These are phyloP conservation scores for Kockiozyma suomiensis DNA, from an alignment of 805 yeast genomes.

Conservation along the genomic window DNA sequence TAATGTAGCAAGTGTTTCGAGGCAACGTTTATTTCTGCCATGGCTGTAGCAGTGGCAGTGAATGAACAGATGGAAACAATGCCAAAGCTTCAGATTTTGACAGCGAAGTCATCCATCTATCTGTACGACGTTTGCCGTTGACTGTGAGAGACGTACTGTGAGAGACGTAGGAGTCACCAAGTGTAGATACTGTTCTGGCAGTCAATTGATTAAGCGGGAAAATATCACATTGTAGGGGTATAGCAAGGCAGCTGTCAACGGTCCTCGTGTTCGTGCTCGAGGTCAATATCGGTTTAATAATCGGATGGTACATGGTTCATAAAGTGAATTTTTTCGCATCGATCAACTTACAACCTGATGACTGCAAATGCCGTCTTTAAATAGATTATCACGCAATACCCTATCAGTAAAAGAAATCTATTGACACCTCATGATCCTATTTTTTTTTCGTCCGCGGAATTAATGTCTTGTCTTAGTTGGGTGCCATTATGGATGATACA, in stretches of 20 bases:
- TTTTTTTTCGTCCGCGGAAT: conserved; percentile 55
- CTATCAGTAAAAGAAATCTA: conserved; percentile 62
- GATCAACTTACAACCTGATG: conserved; percentile 53
- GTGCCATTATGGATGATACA: too few relatives aligned
- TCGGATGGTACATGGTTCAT: conserved; percentile 58
- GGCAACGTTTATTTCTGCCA: conserved; percentile 34
- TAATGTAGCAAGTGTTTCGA: conserved; percentile 45
- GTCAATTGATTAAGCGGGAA: conserved; percentile 55
- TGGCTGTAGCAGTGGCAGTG: conserved; percentile 4
- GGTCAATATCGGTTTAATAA: conserved; percentile 53
- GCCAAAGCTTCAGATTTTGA: conserved; percentile 32
- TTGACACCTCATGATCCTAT: conserved; percentile 58
- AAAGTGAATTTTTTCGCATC: conserved; percentile 48
- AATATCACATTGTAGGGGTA: conserved; percentile 55
- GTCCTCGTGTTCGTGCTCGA: conserved; percentile 47
- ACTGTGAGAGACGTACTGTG: conserved; percentile 19
- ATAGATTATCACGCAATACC: conserved; percentile 64
- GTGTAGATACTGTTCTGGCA: conserved; percentile 48
- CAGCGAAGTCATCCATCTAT: too few relatives aligned
- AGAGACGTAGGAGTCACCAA: conserved; percentile 31
- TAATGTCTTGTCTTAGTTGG: too few relatives aligned
- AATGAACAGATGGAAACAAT: conserved; percentile 17
- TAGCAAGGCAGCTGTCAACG: conserved; percentile 50
- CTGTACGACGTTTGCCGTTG: conserved; percentile 18
- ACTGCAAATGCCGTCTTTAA: conserved; percentile 66